Conservation (phyloP, 192 early-diverging fungal species). For the Backusella luteola region DNA sequence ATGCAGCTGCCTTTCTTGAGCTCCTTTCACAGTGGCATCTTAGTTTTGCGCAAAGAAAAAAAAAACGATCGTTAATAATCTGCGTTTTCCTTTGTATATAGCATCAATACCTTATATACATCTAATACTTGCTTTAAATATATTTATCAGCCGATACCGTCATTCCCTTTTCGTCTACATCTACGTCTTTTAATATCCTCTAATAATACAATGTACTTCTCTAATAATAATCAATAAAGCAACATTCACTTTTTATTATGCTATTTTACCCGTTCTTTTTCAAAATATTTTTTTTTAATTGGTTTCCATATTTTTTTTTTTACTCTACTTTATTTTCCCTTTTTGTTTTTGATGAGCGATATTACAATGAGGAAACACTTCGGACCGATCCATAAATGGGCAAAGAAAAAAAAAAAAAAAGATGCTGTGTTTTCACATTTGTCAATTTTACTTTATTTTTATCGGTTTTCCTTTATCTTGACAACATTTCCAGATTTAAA, state of each 20-base stretch:
- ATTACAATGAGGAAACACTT: not conserved
- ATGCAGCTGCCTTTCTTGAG: slow-evolving; percentile 14
- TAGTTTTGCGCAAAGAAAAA: not conserved
- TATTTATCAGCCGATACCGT: not conserved
- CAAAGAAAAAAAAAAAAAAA: not conserved
- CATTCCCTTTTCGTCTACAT: not conserved
- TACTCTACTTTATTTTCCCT: not conserved
- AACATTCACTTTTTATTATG: not conserved
- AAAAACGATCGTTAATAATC: not conserved
- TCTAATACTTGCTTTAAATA: not conserved
- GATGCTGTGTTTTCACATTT: not conserved
- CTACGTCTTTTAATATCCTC: not conserved
- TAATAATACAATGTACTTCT: not conserved
- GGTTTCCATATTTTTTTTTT: not conserved
- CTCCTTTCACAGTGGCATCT: not conserved
- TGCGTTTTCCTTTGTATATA: not conserved
- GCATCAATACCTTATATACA: not conserved
- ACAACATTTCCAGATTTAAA: not conserved
- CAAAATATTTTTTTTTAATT: not conserved
- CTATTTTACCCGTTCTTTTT: not conserved
- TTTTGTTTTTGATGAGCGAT: not conserved
- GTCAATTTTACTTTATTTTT: not conserved
- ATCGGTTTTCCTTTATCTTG: not conserved
- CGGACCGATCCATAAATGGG: not conserved
- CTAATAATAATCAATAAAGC: not conserved